phyloP scores from a whole-genome alignment of 495 filamentous ascomycete species.

The Penicillium daleae region DNA sequence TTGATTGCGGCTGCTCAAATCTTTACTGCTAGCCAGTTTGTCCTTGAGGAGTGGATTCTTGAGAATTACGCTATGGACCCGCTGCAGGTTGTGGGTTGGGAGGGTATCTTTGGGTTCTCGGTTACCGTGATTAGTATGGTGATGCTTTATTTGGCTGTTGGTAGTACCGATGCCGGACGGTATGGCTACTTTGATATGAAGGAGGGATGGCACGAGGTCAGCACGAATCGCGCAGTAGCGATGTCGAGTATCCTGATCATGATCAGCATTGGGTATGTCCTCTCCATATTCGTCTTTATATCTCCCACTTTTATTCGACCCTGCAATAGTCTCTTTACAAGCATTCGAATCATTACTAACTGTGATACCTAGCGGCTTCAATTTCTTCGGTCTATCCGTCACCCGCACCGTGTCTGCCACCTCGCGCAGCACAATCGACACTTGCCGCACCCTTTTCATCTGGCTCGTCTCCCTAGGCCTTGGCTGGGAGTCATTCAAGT shows the following conservation, averaged over 20 bases:
- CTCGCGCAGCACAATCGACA: slow-evolving; percentile 92
- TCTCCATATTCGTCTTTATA: background rate
- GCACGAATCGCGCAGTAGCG: slow-evolving; percentile 66
- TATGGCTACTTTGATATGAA: slow-evolving; percentile 88
- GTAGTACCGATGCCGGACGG: slow-evolving; percentile 70
- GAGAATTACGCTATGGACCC: slow-evolving; percentile 89
- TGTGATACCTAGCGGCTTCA: slow-evolving; percentile 72
- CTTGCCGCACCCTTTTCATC: slow-evolving; percentile 96
- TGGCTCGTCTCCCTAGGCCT: slow-evolving; percentile 93
- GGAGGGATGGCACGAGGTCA: slow-evolving; percentile 81
- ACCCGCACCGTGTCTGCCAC: slow-evolving; percentile 89
- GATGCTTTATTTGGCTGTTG: slow-evolving; percentile 75
- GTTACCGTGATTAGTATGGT: slow-evolving; percentile 81
- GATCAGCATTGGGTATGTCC: slow-evolving; percentile 88
- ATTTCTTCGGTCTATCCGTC: slow-evolving; percentile 95
- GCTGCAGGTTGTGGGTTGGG: slow-evolving; percentile 92
- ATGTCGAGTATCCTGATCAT: slow-evolving; percentile 85
- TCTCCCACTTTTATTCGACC: background rate
- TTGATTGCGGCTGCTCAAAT: slow-evolving; percentile 93
- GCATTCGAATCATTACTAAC: background rate
- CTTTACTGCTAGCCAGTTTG: slow-evolving; percentile 95
- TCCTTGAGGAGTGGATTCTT: slow-evolving; percentile 91
- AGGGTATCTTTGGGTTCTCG: slow-evolving; percentile 89
- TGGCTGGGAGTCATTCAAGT: slow-evolving; percentile 98
- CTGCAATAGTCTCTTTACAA: background rate